Conservation (phyloP, 1,284 basidiomycete genomes). For the Cutaneotrichosporon curvatum region DNA sequence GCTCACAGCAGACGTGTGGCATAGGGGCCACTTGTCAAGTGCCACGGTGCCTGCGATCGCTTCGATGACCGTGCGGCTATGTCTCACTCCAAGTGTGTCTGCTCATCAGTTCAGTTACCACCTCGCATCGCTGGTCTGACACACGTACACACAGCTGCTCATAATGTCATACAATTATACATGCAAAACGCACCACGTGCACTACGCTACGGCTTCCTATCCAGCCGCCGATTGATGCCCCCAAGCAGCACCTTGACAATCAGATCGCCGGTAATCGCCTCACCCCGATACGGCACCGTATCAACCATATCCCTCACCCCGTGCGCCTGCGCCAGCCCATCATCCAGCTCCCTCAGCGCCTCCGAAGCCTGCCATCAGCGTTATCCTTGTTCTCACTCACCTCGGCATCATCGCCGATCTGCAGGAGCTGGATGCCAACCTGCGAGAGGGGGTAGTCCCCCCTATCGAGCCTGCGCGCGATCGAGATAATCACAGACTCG, state of each 20-base stretch:
- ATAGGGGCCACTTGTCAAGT: too few species aligned
- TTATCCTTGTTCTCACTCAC: constrained; percentile 15
- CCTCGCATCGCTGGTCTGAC: too few species aligned
- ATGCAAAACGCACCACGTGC: too few species aligned
- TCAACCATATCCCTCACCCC: constrained; percentile 19
- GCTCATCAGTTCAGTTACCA: too few species aligned
- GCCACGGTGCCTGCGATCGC: too few species aligned
- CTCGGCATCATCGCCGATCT: constrained; percentile 40
- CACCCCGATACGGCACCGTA: constrained; percentile 30
- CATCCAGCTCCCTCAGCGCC: constrained; percentile 42
- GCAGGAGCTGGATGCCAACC: constrained; percentile 47
- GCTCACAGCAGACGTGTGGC: too few species aligned
- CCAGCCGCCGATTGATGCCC: constrained; percentile 37
- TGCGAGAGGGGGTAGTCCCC: constrained; percentile 44
- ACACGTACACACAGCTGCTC: too few species aligned
- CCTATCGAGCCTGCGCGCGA: constrained; percentile 39
- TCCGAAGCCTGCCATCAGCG: constrained; percentile 22
- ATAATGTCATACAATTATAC: too few species aligned
- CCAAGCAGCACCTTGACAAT: constrained; percentile 41
- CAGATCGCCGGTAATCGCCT: constrained; percentile 25
- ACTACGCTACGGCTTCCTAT: constrained; percentile 5
- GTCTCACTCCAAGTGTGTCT: too few species aligned
- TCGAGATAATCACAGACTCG: constrained; percentile 30
- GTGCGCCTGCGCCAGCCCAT: constrained; percentile 24
- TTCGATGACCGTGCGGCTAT: too few species aligned